A percentile compares a stretch with the other conserved stretches of the same genome.
phyloP scores from a whole-genome alignment of 2,329 filamentous ascomycete species.

The Diaporthe eres region DNA sequence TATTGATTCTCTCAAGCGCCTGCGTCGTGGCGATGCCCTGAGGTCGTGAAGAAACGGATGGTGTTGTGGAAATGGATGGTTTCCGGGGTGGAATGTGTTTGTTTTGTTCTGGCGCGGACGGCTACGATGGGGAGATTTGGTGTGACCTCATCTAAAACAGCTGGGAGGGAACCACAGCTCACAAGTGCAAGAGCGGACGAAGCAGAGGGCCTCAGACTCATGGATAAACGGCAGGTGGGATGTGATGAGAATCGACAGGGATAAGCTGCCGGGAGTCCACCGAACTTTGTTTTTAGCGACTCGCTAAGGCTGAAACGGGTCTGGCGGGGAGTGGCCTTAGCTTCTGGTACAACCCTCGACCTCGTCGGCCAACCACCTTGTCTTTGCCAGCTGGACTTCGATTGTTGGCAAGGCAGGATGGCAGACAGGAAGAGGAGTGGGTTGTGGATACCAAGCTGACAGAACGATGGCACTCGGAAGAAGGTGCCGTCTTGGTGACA shows the following conservation, averaged over 20 bases:
- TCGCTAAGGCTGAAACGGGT: slow-evolving; percentile 32
- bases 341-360: background rate
- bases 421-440: background rate
- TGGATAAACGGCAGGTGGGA: slow-evolving; percentile 14
- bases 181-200: background rate
- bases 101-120: slow-evolving; percentile 3
- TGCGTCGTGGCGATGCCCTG: background rate
- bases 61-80: background rate
- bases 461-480: background rate
- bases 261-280: slow-evolving; percentile 26
- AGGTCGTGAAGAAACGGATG: background rate
- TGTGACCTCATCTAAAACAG: slow-evolving; percentile 36
- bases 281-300: slow-evolving; percentile 25
- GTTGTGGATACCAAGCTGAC: background rate
- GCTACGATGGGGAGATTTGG: slow-evolving; percentile 25
- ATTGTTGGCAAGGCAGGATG: background rate
- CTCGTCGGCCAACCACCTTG: background rate
- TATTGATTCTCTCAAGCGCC: background rate
- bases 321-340: slow-evolving; percentile 17
- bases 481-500: slow-evolving; percentile 26
- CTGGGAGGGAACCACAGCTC: background rate
- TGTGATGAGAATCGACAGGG: slow-evolving; percentile 21
- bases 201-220: background rate
- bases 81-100: slow-evolving; percentile 20
- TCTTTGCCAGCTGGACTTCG: background rate